Evolutionary conservation across 192 early-diverging fungal genomes (phyloP), one percentile per base, ranked within the genome.

Genomic region (Gorgonomyces haynaldii): DNA sequence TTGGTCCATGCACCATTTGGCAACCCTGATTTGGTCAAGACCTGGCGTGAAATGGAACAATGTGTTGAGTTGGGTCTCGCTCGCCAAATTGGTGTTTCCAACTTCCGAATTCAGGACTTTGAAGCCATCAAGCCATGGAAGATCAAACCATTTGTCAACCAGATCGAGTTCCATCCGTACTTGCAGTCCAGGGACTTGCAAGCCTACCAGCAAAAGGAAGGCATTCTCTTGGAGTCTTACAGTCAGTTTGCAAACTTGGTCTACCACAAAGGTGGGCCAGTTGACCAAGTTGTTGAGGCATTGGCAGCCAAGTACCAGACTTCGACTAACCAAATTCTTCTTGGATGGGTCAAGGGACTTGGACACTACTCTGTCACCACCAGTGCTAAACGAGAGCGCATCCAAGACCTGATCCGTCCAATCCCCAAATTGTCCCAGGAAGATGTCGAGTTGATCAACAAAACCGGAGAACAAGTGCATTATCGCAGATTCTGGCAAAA

Each of bases 41-140:
- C 83, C 4, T 91, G 83, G 79, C 56, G 48, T 22, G 77, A 71
- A 2, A 76, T 92, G 80, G 86, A 89, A 62, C 60, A 61, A 17
- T 60, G 86, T 26, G 57, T 85, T 9, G 75, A 65, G 6, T 57
- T 70, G 15, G 78, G 79, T 51, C 83, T 83, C 58, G 72, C 70
- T 36, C 77, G 78, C 40, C 60, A 78, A 25, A 83, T 92, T 37
- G 89, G 89, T 56, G 87, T 89, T 21, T 81, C 80, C 32, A 92
- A 92, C 65, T 79, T 71, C 29, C 31, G 61, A 20, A 63, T 65
- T 26, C 31, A 45, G 15, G 36, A 31, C 22, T 21, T 19, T 54
- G 38, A 61, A 16, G 20, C 34, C 9, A 5, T 54, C 13, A 54
- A 54, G 53, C 21, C 30, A 16, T 45, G 25, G 16, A 53, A 53